Evolutionary conservation across 1,139 yeast species (phyloP), one percentile per base, ranked within the genome.

Genomic region (Saccharomyces pastorianus): DNA sequence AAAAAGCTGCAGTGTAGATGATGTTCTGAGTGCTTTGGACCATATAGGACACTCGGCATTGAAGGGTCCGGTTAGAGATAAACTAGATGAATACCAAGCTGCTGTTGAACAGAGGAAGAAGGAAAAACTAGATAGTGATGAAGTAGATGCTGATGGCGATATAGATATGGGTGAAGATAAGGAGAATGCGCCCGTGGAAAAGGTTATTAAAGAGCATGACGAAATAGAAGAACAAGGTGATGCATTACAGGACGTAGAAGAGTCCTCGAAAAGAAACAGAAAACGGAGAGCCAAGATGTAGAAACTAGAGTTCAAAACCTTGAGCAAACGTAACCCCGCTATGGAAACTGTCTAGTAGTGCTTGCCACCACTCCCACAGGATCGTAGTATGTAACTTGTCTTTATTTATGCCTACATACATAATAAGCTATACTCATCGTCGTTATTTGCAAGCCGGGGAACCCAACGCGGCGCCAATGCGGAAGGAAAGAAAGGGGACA

Each of bases 1-100:
- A 55, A 83, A 82, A 64, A 81, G 82, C 4, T 80, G 85, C 41
- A 81, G 78, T 60, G 83, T 84, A 2, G 87, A 83, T 59, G 95
- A 86, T 67, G 73, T 86, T 11, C 61, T 84, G 47, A 70, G 66
- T 23, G 90, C 88, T 0, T 70, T 86, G 53, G 84, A 82, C 53
- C 70, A 76, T 75, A 62, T 79, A 71, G 63, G 85, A 75, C 60
- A 71, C 77, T 61, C 77, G 71, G 53, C 70, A 60, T 25, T 84
- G 70, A 65, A 61, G 26, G 56, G 63, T 17, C 65, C 66, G 20
- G 69, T 70, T 1, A 62, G 61, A 46, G 64, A 61, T 17, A 61
- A 61, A 50, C 59, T 65, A 48, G 65, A 63, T n/a, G 67, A 60
- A 3, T 68, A 63, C 48, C 69, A 65, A 51, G 64, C 64, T 34